Evolutionary conservation across 2,329 filamentous ascomycete genomes (phyloP), one percentile per base, ranked within the genome.

Genomic region (Hymenoscyphus infarciens): DNA sequence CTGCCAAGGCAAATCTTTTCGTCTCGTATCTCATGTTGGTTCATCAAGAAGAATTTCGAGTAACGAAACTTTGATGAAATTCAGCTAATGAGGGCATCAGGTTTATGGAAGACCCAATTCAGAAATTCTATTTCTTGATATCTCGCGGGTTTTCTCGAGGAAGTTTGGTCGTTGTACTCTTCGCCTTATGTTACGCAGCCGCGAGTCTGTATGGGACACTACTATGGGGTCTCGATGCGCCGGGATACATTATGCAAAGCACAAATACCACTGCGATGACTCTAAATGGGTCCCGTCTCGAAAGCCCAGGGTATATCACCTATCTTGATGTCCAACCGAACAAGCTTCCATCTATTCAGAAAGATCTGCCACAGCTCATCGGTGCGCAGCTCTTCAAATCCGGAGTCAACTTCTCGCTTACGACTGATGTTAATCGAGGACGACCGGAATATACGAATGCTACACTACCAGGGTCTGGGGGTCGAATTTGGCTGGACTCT

Each of bases 171-270:
- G 53, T 56, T 7, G 33, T 61, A 3, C 56, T 13, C 22, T 61
- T 61, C 56, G 27, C 52, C 11, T 33, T n/a, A 15, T 8, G 33
- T 25, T 56, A 61, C 19, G 25, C 38, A n/a, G 52, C 35, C 3
- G 52, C 59, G 16, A 61, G 53, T 61, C 22, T 61, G 7, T 61
- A 56, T 56, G 59, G 59, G 2, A 61, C 59, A 4, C 31, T 61
- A 31, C 45, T 61, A 7, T 61, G 59, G 59, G 59, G 59, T 35
- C 38, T 61, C 8, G 59, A 61, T 25, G 31, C 59, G 6, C 59
- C 59, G 3, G 52, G 59, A 4, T 61, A 61, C 19, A 49, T 61
- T 15, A 56, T 61, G 53, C 35, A 45, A 5, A 45, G 38, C n/a
- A 15, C 39, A 22, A 52, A 45, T 33, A 31, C 56, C 15, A 35